A percentile compares a stretch with the other conserved stretches of the same genome.
phyloP scores from a whole-genome alignment of 2,329 filamentous ascomycete genomes.

The Rachicladosporium sp. region DNA sequence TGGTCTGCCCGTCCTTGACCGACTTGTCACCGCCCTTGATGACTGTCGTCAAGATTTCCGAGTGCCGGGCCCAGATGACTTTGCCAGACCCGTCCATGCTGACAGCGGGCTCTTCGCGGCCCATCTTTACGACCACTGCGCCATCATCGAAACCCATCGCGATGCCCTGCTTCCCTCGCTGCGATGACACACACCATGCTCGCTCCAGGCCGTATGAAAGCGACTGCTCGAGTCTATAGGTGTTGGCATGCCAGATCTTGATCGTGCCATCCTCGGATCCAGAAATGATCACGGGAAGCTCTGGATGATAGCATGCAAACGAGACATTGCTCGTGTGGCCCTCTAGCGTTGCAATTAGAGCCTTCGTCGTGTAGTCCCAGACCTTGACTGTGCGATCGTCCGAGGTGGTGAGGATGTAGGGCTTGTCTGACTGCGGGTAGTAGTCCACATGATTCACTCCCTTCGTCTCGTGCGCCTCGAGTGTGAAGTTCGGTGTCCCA shows the following conservation, averaged over 20 bases:
- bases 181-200: constrained; percentile 95
- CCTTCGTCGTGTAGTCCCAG: constrained; percentile 99
- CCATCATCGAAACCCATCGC: constrained; percentile 96
- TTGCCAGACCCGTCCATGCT: constrained; percentile 96
- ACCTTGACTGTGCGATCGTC: constrained; percentile 96
- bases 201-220: constrained; percentile 91
- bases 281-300: constrained; percentile 92
- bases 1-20: constrained; percentile 78
- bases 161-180: constrained; percentile 85
- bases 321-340: constrained; percentile 97
- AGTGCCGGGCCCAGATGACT: constrained; percentile 90
- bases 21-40: constrained; percentile 82
- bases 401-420: constrained; percentile 88
- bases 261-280: constrained; percentile 95
- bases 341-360: constrained; percentile 88
- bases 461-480: constrained; percentile 94
- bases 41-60: constrained; percentile 85
- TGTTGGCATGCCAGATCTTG: constrained; percentile 98
- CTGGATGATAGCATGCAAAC: constrained; percentile 94
- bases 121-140: constrained; percentile 94
- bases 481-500: constrained; percentile 85
- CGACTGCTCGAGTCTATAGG: constrained; percentile 89
- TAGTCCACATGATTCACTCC: constrained; percentile 97
- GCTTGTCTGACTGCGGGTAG: constrained; percentile 56
- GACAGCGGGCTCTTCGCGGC: constrained; percentile 89